A percentile compares a stretch with the other conserved stretches of the same genome.
phyloP scores from a whole-genome alignment of 208 protist species.

The Leptomonas seymouri region DNA sequence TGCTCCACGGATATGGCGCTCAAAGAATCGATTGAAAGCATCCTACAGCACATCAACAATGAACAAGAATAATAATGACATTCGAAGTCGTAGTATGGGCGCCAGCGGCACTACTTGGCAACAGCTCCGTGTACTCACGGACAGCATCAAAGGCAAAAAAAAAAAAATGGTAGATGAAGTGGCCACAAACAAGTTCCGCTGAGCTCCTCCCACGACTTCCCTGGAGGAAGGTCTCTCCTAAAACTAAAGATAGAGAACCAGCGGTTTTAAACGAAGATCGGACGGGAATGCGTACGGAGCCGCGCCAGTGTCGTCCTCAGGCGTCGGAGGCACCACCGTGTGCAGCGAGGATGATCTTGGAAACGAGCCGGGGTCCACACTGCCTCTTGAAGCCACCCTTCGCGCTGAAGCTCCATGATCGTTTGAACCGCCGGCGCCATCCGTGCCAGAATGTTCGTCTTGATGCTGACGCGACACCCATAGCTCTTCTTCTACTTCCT shows the following conservation, averaged over 20 bases:
- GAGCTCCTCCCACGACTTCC: no score
- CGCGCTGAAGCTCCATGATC: background rate
- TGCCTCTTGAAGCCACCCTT: background rate
- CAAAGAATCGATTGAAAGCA: no score
- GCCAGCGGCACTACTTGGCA: no score
- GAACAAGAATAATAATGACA: no score
- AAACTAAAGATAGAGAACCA: background rate
- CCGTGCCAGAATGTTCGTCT: background rate
- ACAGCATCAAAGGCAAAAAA: no score
- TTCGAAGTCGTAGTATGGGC: no score
- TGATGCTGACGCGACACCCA: constrained; percentile 16
- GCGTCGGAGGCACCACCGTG: constrained; percentile 2
- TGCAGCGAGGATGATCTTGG: background rate
- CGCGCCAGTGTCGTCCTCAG: background rate
- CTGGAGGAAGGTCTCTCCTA: no score
- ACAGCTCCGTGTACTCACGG: no score
- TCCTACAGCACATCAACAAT: no score
- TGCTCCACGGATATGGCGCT: no score
- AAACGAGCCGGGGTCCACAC: background rate
- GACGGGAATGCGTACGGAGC: constrained; percentile 10
- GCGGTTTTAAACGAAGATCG: constrained; percentile 7
- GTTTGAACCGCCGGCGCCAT: background rate
- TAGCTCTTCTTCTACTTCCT: constrained; percentile 19
- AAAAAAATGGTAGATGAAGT: background rate
- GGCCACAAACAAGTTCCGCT: no score